Percentiles rank a stretch among this genome's conserved stretches.
Evolutionary conservation across 2,329 filamentous ascomycete genomes (phyloP).

Genomic region (Trichoderma afroharzianum): DNA sequence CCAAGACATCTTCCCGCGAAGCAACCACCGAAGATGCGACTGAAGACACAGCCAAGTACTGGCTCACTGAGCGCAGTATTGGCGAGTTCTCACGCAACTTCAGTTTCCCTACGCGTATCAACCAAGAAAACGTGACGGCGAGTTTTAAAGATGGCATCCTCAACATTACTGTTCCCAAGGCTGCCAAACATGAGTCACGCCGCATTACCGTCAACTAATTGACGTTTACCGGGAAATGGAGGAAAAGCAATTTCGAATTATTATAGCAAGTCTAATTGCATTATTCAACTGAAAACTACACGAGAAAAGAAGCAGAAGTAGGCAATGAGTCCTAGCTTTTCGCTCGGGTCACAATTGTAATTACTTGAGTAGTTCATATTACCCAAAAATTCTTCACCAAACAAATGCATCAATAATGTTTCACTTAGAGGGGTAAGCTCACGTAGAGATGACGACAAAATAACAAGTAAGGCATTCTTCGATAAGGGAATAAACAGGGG

Average conservation of each 20-base stretch:
- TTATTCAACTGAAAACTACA: not conserved
- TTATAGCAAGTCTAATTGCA: not conserved
- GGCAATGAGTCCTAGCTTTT: not conserved
- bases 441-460: not conserved
- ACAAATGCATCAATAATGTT: not conserved
- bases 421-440: not conserved
- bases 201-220: constrained; percentile 27
- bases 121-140: constrained; percentile 57
- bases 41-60: constrained; percentile 53
- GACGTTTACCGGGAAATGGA: not conserved
- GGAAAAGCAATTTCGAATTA: not conserved
- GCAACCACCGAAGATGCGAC: constrained; percentile 18
- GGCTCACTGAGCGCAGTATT: constrained; percentile 59
- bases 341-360: not conserved
- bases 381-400: not conserved
- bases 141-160: constrained; percentile 61
- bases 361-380: not conserved
- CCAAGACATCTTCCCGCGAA: not conserved
- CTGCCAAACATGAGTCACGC: constrained; percentile 29
- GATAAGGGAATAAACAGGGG: no score
- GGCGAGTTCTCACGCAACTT: constrained; percentile 64
- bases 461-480: no score
- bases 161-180: constrained; percentile 52
- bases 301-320: not conserved
- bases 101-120: constrained; percentile 59